These are phyloP conservation scores for Aureobasidium subglaciale DNA, from an alignment of 2,329 filamentous ascomycete species.

Conservation along the genomic window DNA sequence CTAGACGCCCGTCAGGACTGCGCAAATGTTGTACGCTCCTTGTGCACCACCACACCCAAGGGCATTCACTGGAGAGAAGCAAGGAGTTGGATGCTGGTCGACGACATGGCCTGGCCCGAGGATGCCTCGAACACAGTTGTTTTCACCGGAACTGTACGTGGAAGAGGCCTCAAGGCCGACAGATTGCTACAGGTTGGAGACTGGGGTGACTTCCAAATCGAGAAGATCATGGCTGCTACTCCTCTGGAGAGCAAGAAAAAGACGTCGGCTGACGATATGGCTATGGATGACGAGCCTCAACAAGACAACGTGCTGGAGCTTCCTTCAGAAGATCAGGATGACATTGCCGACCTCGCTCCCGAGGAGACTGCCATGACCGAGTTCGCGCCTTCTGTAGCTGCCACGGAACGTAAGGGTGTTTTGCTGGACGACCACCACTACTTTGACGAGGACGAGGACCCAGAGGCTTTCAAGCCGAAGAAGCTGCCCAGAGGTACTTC, in stretches of 20 bases:
- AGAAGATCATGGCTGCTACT: constrained; percentile 76
- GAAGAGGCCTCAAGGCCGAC: constrained; percentile 81
- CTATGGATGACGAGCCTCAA: constrained; percentile 52
- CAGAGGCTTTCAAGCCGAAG: constrained; percentile 57
- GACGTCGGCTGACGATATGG: constrained; percentile 55
- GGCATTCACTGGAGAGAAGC: constrained; percentile 94
- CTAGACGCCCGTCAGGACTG: constrained; percentile 86
- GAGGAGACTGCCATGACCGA: constrained; percentile 73
- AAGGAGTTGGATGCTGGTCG: constrained; percentile 88
- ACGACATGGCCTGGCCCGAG: constrained; percentile 66
- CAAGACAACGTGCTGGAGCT: constrained; percentile 56
- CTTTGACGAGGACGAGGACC: constrained; percentile 70
- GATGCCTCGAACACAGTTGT: constrained; percentile 34
- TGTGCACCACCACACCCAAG: constrained; percentile 89
- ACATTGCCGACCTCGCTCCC: constrained; percentile 74
- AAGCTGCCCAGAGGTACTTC: constrained; percentile 85
- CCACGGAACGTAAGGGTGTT: constrained; percentile 64
- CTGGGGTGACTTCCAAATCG: constrained; percentile 89
- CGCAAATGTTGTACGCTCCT: constrained; percentile 78
- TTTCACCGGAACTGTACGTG: constrained; percentile 78
- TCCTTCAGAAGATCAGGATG: constrained; percentile 74
- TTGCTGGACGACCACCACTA: constrained; percentile 96
- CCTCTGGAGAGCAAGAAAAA: constrained; percentile 50
- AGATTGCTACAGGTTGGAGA: constrained; percentile 85
- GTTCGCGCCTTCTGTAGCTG: constrained; percentile 40